phyloP scores from a whole-genome alignment of 2,329 filamentous ascomycete genomes.

The Phaeosphaeriaceae sp. region DNA sequence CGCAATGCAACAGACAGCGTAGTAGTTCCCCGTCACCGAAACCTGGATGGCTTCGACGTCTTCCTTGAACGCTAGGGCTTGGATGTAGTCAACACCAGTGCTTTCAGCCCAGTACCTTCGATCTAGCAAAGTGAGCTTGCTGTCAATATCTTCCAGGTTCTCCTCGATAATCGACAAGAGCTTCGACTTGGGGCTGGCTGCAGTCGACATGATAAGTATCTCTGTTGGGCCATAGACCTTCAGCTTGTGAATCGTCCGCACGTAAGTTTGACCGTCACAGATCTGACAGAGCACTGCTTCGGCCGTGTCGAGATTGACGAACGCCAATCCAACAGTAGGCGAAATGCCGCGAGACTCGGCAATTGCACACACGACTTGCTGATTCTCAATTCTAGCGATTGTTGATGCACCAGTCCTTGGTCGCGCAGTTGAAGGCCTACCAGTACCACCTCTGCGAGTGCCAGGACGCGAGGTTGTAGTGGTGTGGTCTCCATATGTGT shows the following conservation, averaged over 20 bases:
- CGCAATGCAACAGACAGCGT: slow-evolving; percentile 82
- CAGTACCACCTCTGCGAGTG: slow-evolving; percentile 37
- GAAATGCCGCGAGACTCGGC: slow-evolving; percentile 87
- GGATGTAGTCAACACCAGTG: slow-evolving; percentile 77
- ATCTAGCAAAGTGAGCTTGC: slow-evolving; percentile 68
- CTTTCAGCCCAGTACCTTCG: slow-evolving; percentile 85
- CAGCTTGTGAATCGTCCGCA: slow-evolving; percentile 86
- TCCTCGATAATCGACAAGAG: slow-evolving; percentile 77
- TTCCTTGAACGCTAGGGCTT: slow-evolving; percentile 78
- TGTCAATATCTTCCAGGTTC: slow-evolving; percentile 67
- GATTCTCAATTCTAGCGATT: slow-evolving; percentile 62
- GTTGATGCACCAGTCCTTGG: slow-evolving; percentile 65
- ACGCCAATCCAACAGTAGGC: slow-evolving; percentile 83
- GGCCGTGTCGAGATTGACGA: slow-evolving; percentile 84
- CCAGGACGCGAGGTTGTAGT: slow-evolving; percentile 46
- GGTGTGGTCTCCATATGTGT: slow-evolving; percentile 45
- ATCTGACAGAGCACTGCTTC: slow-evolving; percentile 90
- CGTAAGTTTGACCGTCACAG: slow-evolving; percentile 90
- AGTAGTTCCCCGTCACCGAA: slow-evolving; percentile 82
- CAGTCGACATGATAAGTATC: slow-evolving; percentile 77
- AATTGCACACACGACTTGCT: slow-evolving; percentile 86
- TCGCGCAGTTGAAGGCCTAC: slow-evolving; percentile 54
- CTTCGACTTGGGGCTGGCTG: slow-evolving; percentile 74
- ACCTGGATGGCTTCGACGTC: slow-evolving; percentile 84
- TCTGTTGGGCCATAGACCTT: slow-evolving; percentile 79